phyloP scores from a whole-genome alignment of 768 basidiomycete genomes.

The Podaxis sp. region DNA sequence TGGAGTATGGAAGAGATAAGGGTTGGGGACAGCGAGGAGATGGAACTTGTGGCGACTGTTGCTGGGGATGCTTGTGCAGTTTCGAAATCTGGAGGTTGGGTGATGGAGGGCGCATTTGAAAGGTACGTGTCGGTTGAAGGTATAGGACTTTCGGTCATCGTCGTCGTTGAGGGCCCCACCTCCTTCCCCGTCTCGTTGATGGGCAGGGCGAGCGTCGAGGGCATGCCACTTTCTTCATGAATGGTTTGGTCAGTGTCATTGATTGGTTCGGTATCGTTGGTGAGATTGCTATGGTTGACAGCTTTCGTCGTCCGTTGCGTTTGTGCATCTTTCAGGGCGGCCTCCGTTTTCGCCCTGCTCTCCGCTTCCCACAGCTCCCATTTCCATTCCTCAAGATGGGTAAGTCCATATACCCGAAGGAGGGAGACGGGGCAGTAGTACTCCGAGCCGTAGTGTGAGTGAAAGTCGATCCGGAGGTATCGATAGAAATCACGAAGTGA shows the following conservation, averaged over 20 bases:
- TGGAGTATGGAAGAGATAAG: not conserved
- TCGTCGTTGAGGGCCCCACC: not conserved
- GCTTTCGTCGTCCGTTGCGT: not conserved
- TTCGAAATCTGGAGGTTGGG: not conserved
- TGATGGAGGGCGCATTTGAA: constrained; percentile 3
- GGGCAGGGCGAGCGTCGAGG: not conserved
- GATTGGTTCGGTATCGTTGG: not conserved
- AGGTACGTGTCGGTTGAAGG: constrained; percentile 15
- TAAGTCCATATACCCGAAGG: constrained; percentile 90
- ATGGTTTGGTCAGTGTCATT: not conserved
- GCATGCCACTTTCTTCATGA: not conserved
- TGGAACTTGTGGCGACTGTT: not conserved
- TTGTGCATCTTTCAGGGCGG: constrained; percentile 25
- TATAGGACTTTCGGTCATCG: not conserved
- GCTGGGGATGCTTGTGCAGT: not conserved
- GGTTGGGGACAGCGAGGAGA: not conserved
- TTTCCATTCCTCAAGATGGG: constrained; percentile 95
- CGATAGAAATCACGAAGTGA: constrained; percentile 84
- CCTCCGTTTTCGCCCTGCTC: constrained; percentile 45
- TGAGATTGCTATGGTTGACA: not conserved
- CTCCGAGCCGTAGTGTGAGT: constrained; percentile 89
- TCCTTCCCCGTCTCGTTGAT: not conserved
- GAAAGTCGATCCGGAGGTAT: constrained; percentile 91
- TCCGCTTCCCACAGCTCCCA: constrained; percentile 82
- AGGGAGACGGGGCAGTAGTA: constrained; percentile 95